Conservation (phyloP, 768 basidiomycete genomes). For the Leccinum rimulosum region DNA sequence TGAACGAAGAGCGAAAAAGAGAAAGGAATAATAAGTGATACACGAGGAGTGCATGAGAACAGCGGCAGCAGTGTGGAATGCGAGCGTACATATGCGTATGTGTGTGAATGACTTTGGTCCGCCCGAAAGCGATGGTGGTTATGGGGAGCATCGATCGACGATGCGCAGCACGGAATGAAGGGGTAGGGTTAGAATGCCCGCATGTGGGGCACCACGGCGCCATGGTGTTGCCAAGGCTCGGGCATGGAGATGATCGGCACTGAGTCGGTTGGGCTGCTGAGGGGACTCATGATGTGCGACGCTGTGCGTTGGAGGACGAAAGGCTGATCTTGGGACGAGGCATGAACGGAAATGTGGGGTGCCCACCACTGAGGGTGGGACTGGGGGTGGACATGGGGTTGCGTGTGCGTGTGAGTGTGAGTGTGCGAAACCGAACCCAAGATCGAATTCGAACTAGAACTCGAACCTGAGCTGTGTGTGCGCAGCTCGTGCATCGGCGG, state of each 20-base stretch:
- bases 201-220: neutral
- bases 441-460: neutral
- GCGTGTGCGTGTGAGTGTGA: neutral
- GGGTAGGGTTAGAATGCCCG: conserved; percentile 11
- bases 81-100: conserved; percentile 7
- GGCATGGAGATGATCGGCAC: conserved; percentile 18
- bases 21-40: conserved; percentile 7
- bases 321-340: conserved; percentile 4
- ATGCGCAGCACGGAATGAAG: neutral
- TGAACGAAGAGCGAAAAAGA: neutral
- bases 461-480: neutral
- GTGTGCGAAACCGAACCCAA: neutral
- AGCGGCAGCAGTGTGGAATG: conserved; percentile 4
- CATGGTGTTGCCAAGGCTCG: conserved; percentile 22
- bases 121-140: neutral
- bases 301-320: neutral
- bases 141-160: conserved; percentile 14
- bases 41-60: neutral
- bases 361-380: neutral
- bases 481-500: conserved; percentile 10
- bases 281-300: conserved; percentile 10
- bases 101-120: neutral
- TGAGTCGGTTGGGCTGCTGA: conserved; percentile 6
- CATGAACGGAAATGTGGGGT: neutral
- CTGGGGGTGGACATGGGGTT: neutral